These are phyloP conservation scores for Aureobasidium sp. DNA, from an alignment of 2,329 filamentous ascomycete species.

Conservation along the genomic window DNA sequence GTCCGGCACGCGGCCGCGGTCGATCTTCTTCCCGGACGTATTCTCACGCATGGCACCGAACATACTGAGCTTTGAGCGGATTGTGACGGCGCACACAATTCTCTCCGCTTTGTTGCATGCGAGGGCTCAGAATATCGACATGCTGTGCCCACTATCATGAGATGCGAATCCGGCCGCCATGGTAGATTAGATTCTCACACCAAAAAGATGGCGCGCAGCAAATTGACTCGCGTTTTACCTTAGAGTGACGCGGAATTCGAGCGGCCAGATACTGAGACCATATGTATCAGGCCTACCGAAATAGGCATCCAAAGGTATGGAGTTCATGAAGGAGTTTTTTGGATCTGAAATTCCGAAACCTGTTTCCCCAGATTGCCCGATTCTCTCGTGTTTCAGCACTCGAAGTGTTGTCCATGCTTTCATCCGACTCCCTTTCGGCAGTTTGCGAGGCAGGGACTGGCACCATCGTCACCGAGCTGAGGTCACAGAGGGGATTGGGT, in stretches of 20 bases:
- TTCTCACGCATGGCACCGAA: neutral
- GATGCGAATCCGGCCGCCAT: neutral
- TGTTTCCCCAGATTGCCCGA: neutral
- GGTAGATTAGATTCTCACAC: neutral
- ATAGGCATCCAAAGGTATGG: neutral
- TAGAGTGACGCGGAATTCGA: neutral
- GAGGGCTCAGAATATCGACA: neutral
- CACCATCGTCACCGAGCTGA: neutral
- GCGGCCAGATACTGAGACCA: conserved; percentile 2
- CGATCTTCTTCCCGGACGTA: conserved; percentile 3
- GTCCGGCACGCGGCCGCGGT: conserved; percentile 1
- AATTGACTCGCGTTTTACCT: neutral
- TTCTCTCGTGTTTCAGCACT: neutral
- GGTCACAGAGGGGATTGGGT: no score
- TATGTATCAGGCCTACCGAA: neutral
- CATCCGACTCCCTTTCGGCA: neutral
- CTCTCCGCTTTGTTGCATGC: neutral
- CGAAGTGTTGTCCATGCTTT: neutral
- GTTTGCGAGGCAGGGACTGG: neutral
- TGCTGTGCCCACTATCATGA: neutral
- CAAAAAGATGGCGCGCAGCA: neutral
- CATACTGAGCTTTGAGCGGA: neutral
- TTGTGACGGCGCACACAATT: neutral
- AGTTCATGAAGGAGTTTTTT: neutral
- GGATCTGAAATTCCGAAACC: neutral